These are phyloP conservation scores for Fusarium chuoi DNA, from an alignment of 2,329 filamentous ascomycete genomes.

Conservation along the genomic window DNA sequence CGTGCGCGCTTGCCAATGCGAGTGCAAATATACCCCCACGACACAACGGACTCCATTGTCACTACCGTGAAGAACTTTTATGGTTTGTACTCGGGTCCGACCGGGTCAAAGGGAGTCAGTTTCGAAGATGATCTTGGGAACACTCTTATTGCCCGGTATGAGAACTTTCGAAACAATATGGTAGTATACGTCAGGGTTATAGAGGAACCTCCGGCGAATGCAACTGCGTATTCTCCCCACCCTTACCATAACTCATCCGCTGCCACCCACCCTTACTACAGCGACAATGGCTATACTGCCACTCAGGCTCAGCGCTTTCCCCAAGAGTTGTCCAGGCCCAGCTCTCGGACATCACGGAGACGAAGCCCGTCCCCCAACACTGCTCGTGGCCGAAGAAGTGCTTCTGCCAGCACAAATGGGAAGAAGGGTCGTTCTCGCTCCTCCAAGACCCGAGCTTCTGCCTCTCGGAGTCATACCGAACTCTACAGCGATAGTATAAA, in stretches of 20 bases:
- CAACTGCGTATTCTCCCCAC: slow-evolving; percentile 62
- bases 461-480: slow-evolving; percentile 64
- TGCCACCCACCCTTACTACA: slow-evolving; percentile 63
- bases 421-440: slow-evolving; percentile 78
- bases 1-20: slow-evolving; percentile 83
- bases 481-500: slow-evolving; percentile 71
- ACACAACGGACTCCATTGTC: slow-evolving; percentile 97
- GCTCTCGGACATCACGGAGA: slow-evolving; percentile 76
- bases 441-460: slow-evolving; percentile 71
- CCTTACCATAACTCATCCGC: slow-evolving; percentile 63
- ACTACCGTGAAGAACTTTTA: slow-evolving; percentile 99
- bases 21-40: slow-evolving; percentile 92
- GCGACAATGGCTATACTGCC: slow-evolving; percentile 62
- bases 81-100: slow-evolving; percentile 83
- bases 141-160: slow-evolving; percentile 93
- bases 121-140: slow-evolving; percentile 93
- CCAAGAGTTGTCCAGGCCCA: slow-evolving; percentile 72
- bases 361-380: slow-evolving; percentile 81
- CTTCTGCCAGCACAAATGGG: slow-evolving; percentile 69
- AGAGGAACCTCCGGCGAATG: slow-evolving; percentile 62
- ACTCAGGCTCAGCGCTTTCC: slow-evolving; percentile 62
- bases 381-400: slow-evolving; percentile 78
- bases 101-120: slow-evolving; percentile 82
- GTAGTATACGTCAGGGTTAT: slow-evolving; percentile 91
- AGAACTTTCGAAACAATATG: slow-evolving; percentile 95